phyloP scores from a whole-genome alignment of 129 eudicot species.

The Ambrosia trifida region DNA sequence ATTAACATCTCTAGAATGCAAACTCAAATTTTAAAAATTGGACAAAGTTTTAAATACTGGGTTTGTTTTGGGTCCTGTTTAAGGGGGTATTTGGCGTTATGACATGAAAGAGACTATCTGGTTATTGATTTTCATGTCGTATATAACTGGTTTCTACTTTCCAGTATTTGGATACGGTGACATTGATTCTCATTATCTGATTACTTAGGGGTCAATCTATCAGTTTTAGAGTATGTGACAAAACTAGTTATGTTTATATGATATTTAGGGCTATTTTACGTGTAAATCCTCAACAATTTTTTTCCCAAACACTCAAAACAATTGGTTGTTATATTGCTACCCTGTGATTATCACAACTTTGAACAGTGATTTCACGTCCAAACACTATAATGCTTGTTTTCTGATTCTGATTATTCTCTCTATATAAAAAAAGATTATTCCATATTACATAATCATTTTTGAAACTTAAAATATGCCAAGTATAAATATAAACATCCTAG shows the following conservation, averaged over 20 bases:
- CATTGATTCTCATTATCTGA: neutral
- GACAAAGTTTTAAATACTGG: neutral
- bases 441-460: neutral
- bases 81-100: neutral
- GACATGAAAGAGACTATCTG: neutral
- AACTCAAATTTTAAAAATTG: neutral
- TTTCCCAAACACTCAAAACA: neutral
- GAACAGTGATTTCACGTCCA: neutral
- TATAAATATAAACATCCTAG: too few species aligned
- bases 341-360: neutral
- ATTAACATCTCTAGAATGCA: neutral
- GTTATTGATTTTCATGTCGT: neutral
- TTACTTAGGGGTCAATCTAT: neutral
- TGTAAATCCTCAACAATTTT: neutral
- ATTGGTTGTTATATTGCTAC: neutral
- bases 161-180: neutral
- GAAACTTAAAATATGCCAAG: neutral
- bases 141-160: neutral
- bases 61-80: neutral
- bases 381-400: neutral
- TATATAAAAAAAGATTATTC: neutral
- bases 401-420: neutral
- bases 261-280: neutral
- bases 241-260: neutral
- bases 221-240: neutral